Evolutionary conservation across 2,329 filamentous ascomycete species (phyloP).

Genomic region (Chrysoporthe deuterocubensis): DNA sequence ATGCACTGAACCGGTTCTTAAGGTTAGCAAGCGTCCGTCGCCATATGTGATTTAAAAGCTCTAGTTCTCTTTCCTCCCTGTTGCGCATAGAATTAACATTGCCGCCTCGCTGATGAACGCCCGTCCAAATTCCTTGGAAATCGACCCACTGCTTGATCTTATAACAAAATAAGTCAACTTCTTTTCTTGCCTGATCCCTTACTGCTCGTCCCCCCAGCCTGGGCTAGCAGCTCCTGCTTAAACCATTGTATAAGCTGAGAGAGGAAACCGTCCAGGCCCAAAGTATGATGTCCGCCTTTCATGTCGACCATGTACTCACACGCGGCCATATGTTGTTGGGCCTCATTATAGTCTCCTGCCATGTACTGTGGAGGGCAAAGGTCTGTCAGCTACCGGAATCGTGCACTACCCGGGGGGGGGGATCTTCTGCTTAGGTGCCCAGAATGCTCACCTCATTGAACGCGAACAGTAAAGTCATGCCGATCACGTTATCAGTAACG

Average conservation of each 20-base stretch:
- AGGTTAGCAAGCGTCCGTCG: not conserved
- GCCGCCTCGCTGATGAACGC: not conserved
- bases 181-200: not conserved
- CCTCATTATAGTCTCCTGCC: not conserved
- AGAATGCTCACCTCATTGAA: constrained; percentile 21
- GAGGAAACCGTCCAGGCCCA: constrained; percentile 31
- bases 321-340: constrained; percentile 12
- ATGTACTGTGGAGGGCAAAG: constrained; percentile 11
- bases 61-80: not conserved
- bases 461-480: constrained; percentile 11
- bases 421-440: not conserved
- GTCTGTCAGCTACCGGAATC: not conserved
- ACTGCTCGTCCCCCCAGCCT: not conserved
- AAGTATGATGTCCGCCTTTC: constrained; percentile 6
- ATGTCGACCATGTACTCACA: constrained; percentile 19
- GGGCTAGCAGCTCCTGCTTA: constrained; percentile 13
- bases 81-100: not conserved
- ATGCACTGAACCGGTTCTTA: not conserved
- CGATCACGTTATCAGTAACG: constrained; percentile 16
- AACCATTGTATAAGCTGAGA: constrained; percentile 14
- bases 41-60: not conserved
- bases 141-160: not conserved
- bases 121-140: not conserved
- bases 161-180: not conserved
- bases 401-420: too few species aligned